Conservation (phyloP, 2,329 filamentous ascomycete genomes). For the Knufia fluminis region DNA sequence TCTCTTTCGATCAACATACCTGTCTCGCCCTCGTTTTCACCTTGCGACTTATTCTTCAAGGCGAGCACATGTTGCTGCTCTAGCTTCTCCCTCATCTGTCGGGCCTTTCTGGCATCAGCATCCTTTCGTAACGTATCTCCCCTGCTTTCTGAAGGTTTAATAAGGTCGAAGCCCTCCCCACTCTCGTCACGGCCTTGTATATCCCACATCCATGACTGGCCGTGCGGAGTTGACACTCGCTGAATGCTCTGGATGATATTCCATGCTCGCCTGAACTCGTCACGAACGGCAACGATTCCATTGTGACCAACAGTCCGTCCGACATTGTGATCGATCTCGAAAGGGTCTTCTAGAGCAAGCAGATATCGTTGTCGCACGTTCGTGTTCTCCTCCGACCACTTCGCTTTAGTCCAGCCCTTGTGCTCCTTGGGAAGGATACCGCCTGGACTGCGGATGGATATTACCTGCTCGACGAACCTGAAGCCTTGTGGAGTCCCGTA, state of each 20-base stretch:
- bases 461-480: conserved; percentile 69
- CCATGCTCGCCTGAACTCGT: conserved; percentile 77
- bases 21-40: conserved; percentile 11
- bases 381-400: conserved; percentile 47
- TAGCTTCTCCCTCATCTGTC: conserved; percentile 16
- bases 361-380: conserved; percentile 69
- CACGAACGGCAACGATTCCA: conserved; percentile 70
- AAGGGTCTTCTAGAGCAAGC: conserved; percentile 86
- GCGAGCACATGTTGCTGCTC: conserved; percentile 15
- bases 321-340: conserved; percentile 80
- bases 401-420: conserved; percentile 82
- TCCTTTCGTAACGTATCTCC: conserved; percentile 22
- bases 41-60: conserved; percentile 11
- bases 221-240: conserved; percentile 35
- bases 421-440: conserved; percentile 64
- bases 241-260: conserved; percentile 46
- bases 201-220: conserved; percentile 22
- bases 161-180: conserved; percentile 1
- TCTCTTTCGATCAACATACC: conserved; percentile 18
- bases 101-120: conserved; percentile 17
- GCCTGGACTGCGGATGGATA: conserved; percentile 63
- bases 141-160: conserved; percentile 11
- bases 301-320: conserved; percentile 76
- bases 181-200: conserved; percentile 13
- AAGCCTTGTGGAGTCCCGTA: conserved; percentile 61